Evolutionary conservation across 331 rosid genomes (phyloP).

Genomic region (Acacia concinna): DNA sequence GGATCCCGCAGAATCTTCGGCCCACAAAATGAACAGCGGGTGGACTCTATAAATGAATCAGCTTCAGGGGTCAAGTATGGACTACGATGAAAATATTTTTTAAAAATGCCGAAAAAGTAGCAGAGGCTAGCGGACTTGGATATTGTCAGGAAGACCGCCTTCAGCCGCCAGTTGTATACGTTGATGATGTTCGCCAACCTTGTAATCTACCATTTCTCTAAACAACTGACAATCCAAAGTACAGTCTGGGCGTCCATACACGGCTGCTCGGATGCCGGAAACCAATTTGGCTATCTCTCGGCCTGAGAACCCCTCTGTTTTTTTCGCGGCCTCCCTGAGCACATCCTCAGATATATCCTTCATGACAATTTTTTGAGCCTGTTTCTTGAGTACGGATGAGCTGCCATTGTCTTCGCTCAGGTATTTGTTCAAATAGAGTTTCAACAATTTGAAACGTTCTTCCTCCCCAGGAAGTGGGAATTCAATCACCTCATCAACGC

Average conservation of each 20-base stretch:
- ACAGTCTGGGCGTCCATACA: slow-evolving; percentile 84
- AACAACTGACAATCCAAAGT: slow-evolving; percentile 72
- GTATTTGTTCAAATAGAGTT: slow-evolving; percentile 77
- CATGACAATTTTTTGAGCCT: slow-evolving; percentile 55
- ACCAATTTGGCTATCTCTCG: slow-evolving; percentile 95
- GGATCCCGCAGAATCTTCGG: slow-evolving; percentile 11
- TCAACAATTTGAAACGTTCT: slow-evolving; percentile 79
- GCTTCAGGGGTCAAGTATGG: slow-evolving; percentile 9
- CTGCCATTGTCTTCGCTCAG: slow-evolving; percentile 48
- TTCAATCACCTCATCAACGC: slow-evolving; percentile 93
- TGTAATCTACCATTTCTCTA: slow-evolving; percentile 80
- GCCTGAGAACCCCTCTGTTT: slow-evolving; percentile 92
- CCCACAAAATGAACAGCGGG: background rate
- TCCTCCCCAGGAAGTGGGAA: slow-evolving; percentile 94
- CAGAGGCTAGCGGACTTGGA: background rate
- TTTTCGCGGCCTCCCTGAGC: slow-evolving; percentile 70
- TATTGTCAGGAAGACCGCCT: slow-evolving; percentile 52
- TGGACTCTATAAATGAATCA: slow-evolving; percentile 12
- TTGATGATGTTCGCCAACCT: slow-evolving; percentile 86
- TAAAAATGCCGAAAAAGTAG: background rate
- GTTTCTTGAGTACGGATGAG: slow-evolving; percentile 54
- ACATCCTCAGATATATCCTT: slow-evolving; percentile 67
- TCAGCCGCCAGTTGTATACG: slow-evolving; percentile 82
- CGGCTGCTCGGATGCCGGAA: slow-evolving; percentile 94
- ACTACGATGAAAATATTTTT: background rate